Conservation (phyloP, 1,139 yeast genomes). For the Pichia sp. region DNA sequence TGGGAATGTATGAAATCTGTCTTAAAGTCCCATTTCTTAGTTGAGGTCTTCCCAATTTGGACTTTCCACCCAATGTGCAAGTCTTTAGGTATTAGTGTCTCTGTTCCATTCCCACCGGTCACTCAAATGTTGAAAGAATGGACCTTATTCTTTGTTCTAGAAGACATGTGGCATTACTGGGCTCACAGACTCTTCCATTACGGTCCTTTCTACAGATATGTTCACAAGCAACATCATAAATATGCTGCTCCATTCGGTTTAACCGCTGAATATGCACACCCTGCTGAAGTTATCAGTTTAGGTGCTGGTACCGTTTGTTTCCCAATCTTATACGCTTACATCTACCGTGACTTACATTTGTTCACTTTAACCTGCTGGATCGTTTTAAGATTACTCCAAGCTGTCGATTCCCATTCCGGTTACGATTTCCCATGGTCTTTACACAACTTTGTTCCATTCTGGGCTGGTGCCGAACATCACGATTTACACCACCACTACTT, state of each 20-base stretch:
- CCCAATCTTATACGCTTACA: constrained; percentile 71
- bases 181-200: constrained; percentile 87
- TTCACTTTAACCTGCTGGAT: constrained; percentile 89
- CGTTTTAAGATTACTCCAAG: constrained; percentile 81
- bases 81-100: constrained; percentile 67
- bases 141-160: constrained; percentile 73
- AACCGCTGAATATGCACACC: constrained; percentile 99
- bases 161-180: constrained; percentile 97
- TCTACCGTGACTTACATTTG: constrained; percentile 70
- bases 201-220: constrained; percentile 84
- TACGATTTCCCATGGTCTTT: constrained; percentile 98
- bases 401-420: constrained; percentile 96
- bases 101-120: constrained; percentile 81
- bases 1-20: constrained; percentile 91
- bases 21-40: constrained; percentile 79
- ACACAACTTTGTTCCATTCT: constrained; percentile 85
- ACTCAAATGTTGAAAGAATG: constrained; percentile 63
- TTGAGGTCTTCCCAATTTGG: constrained; percentile 97
- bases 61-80: constrained; percentile 91
- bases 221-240: constrained; percentile 96
- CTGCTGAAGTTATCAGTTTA: constrained; percentile 84
- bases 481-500: constrained; percentile 96
- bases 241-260: constrained; percentile 98
- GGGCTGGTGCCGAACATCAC: constrained; percentile 99
- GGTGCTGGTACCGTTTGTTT: constrained; percentile 97